phyloP scores from a whole-genome alignment of 208 protist species.

The Trypanosomatidae sp. region DNA sequence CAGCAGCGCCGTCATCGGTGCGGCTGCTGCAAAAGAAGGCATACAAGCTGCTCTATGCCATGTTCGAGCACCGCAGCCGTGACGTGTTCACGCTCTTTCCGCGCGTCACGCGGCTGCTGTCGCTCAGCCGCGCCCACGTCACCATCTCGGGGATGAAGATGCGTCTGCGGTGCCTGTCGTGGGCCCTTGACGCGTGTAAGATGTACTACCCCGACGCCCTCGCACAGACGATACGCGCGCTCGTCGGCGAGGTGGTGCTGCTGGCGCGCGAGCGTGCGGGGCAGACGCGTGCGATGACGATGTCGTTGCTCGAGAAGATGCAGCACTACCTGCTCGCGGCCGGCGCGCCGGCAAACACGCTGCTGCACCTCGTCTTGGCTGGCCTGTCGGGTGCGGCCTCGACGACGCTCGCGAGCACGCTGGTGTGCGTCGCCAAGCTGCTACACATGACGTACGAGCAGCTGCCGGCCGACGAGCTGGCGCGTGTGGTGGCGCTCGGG shows the following conservation, averaged over 20 bases:
- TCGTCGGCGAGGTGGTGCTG: constrained; percentile 62
- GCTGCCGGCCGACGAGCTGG: constrained; percentile 49
- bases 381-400: constrained; percentile 64
- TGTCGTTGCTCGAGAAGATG: constrained; percentile 83
- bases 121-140: constrained; percentile 59
- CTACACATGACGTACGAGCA: constrained; percentile 54
- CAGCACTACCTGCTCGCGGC: constrained; percentile 51
- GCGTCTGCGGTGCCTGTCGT: constrained; percentile 74
- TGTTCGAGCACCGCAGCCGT: constrained; percentile 74
- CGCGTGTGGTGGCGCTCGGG: constrained; percentile 30
- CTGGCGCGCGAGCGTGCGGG: constrained; percentile 68
- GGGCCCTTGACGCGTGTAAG: constrained; percentile 79
- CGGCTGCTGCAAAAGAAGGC: constrained; percentile 83
- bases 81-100: constrained; percentile 64
- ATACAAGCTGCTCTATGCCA: constrained; percentile 76
- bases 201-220: constrained; percentile 68
- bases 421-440: constrained; percentile 80
- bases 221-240: constrained; percentile 25
- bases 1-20: constrained; percentile 58
- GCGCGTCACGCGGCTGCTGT: constrained; percentile 49
- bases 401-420: constrained; percentile 59
- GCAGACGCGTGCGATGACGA: constrained; percentile 64
- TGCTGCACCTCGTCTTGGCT: constrained; percentile 59
- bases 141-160: constrained; percentile 82
- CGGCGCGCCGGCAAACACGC: constrained; percentile 44